Percentiles rank a stretch among this genome's conserved stretches.
Evolutionary conservation across 345 rosid species (phyloP).

Genomic region (Melastoma malabathricum): DNA sequence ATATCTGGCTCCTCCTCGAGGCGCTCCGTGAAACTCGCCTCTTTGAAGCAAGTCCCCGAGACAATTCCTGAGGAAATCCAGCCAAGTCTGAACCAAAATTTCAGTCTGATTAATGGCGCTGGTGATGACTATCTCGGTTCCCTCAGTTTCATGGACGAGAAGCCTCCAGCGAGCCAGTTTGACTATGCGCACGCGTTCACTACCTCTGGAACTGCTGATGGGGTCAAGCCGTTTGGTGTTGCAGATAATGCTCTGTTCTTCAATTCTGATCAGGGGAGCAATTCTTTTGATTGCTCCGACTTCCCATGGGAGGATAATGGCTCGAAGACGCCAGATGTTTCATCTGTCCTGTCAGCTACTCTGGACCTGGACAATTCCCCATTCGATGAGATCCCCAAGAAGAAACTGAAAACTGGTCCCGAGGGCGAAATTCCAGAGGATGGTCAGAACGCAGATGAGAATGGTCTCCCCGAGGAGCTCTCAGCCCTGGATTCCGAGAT

Average conservation of each 20-base stretch:
- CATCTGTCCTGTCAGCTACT: slow-evolving; percentile 38
- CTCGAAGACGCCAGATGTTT: slow-evolving; percentile 67
- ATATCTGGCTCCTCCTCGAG: slow-evolving; percentile 15
- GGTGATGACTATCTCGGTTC: slow-evolving; percentile 33
- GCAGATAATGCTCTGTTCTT: slow-evolving; percentile 31
- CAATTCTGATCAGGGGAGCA: slow-evolving; percentile 83
- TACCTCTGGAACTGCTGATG: slow-evolving; percentile 11
- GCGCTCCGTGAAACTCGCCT: slow-evolving; percentile 26
- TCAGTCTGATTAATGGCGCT: slow-evolving; percentile 18
- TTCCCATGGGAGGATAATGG: slow-evolving; percentile 66
- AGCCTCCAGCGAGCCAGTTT: slow-evolving; percentile 42
- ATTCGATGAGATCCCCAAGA: slow-evolving; percentile 48
- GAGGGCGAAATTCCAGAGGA: slow-evolving; percentile 16
- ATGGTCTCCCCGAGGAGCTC: slow-evolving; percentile 52
- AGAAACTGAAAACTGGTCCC: slow-evolving; percentile 34
- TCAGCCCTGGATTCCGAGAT: slow-evolving; percentile 36
- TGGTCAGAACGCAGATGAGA: slow-evolving; percentile 13
- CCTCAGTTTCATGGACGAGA: slow-evolving; percentile 50
- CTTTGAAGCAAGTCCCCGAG: slow-evolving; percentile 25
- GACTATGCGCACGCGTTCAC: slow-evolving; percentile 21
- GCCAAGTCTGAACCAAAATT: slow-evolving; percentile 24
- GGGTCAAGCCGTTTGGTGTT: slow-evolving; percentile 18
- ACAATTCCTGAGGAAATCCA: slow-evolving; percentile 18
- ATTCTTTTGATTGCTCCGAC: slow-evolving; percentile 71
- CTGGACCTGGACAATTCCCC: slow-evolving; percentile 36